Base-by-base conservation (phyloP, 2,329 filamentous ascomycete genomes). In the Penicillium rolfsii region DNA sequence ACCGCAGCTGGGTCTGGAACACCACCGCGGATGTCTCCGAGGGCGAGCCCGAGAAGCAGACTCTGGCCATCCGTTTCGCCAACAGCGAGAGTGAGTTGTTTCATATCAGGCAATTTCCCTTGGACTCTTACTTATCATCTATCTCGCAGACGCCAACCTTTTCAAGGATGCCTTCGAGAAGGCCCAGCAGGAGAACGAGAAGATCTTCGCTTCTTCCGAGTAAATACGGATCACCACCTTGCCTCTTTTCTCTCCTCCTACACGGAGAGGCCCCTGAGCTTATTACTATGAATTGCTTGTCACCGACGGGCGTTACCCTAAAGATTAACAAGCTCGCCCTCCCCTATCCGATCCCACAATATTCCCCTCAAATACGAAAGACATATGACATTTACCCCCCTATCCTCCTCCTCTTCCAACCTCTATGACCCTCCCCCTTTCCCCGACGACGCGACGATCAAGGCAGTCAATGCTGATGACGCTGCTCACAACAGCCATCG, bases 1-100 rank as follows among this genome's bases (percentile, higher is more conserved):
- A 99, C 84, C 91, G 95, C 79, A 96, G 91, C 83, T 99, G 95
- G 95, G 95, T 99, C 70, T 99, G 95, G 95, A 98, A 97, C 76
- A 94, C 93, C 62, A 90, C 93, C 60, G 95, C 95, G 69, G 95
- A 99, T 84, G 94, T 98, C 71, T 97, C 92, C 75, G 95, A 99
- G 85, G 95, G 95, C 64, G 94, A 97, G 83, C 91, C 95, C 66
- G 95, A 99, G 85, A 92, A 93, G 58, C 89, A 93, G 74, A 99
- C 95, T 58, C 86, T 99, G 73, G 95, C 95, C 67, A 98, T 99
- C 73, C 93, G 95, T 70, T 97, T 99, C 74, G 94, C 90, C 82
- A 99, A 98, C 85, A 89, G 91, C 70, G 95, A 99, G 77, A 98
- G 93, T 97, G 85, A 77, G 90, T 85, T 58, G 11, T 24, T 30